Conservation (phyloP, 2,329 filamentous ascomycete genomes). For the Fusarium guadeloupense region DNA sequence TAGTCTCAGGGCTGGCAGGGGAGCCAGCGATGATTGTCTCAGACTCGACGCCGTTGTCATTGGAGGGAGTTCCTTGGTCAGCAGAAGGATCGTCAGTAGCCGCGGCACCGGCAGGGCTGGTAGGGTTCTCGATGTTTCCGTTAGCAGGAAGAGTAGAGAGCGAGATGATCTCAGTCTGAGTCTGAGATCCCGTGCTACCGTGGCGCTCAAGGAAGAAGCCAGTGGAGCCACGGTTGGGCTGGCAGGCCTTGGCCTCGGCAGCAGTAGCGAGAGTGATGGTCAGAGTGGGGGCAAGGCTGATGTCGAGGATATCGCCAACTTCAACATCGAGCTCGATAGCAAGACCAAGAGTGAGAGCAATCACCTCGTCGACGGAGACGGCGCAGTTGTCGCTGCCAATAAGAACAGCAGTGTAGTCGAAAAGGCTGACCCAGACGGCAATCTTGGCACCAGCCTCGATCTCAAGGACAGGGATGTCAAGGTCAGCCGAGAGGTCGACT, state of each 20-base stretch:
- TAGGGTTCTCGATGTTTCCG: neutral
- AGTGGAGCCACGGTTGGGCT: constrained; percentile 26
- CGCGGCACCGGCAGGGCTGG: neutral
- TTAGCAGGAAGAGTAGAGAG: constrained; percentile 10
- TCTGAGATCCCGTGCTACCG: neutral
- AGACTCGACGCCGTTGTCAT: neutral
- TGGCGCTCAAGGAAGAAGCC: constrained; percentile 17
- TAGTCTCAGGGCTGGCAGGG: neutral
- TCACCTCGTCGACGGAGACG: constrained; percentile 40
- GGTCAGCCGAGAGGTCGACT: constrained; percentile 51
- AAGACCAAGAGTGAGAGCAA: constrained; percentile 39
- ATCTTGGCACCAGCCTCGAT: constrained; percentile 55
- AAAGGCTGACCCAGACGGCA: constrained; percentile 60
- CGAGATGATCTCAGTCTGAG: neutral
- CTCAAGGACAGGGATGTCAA: constrained; percentile 39
- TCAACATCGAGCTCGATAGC: constrained; percentile 37
- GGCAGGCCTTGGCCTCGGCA: constrained; percentile 29
- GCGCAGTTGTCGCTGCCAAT: constrained; percentile 50
- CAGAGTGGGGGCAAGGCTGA: constrained; percentile 53
- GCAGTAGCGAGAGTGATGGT: constrained; percentile 49
- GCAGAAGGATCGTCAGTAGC: neutral
- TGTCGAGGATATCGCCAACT: constrained; percentile 46
- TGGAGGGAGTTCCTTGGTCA: neutral
- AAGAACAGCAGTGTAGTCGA: constrained; percentile 60
- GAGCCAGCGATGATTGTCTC: neutral